phyloP scores from a whole-genome alignment of 208 protist species.

The Porcisia deanei region DNA sequence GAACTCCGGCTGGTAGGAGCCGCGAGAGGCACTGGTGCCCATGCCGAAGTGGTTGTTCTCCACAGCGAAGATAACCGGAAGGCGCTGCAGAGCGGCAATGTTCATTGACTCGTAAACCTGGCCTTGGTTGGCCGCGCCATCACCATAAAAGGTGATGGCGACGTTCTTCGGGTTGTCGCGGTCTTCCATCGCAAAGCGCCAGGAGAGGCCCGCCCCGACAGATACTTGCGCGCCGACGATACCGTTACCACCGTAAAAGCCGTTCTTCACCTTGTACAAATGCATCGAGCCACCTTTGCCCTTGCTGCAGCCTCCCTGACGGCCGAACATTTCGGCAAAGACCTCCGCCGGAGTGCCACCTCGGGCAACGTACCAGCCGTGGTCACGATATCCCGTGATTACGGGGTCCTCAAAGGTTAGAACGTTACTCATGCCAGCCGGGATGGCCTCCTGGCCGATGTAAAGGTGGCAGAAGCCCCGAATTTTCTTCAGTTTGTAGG shows the following conservation, averaged over 20 bases:
- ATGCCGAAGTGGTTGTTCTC: constrained; percentile 99
- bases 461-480: constrained; percentile 99
- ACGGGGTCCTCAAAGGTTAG: constrained; percentile 91
- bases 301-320: constrained; percentile 85
- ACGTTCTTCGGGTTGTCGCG: constrained; percentile 86
- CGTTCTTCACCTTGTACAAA: constrained; percentile 93
- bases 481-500: constrained; percentile 97
- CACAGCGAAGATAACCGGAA: constrained; percentile 96
- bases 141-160: constrained; percentile 95
- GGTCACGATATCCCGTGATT: constrained; percentile 97
- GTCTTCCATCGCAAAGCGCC: constrained; percentile 86
- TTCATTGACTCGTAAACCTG: constrained; percentile 99
- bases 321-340: constrained; percentile 94
- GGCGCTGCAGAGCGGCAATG: constrained; percentile 97
- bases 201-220: constrained; percentile 95
- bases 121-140: constrained; percentile 98
- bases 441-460: constrained; percentile 97
- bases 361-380: constrained; percentile 92
- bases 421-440: constrained; percentile 93
- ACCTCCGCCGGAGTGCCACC: constrained; percentile 90
- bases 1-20: constrained; percentile 92
- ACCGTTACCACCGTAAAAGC: constrained; percentile 98
- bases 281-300: constrained; percentile 99
- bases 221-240: constrained; percentile 98
- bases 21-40: constrained; percentile 94